Conservation (phyloP, 1,284 basidiomycete genomes). For the Cutaneotrichosporon daszewskae region DNA sequence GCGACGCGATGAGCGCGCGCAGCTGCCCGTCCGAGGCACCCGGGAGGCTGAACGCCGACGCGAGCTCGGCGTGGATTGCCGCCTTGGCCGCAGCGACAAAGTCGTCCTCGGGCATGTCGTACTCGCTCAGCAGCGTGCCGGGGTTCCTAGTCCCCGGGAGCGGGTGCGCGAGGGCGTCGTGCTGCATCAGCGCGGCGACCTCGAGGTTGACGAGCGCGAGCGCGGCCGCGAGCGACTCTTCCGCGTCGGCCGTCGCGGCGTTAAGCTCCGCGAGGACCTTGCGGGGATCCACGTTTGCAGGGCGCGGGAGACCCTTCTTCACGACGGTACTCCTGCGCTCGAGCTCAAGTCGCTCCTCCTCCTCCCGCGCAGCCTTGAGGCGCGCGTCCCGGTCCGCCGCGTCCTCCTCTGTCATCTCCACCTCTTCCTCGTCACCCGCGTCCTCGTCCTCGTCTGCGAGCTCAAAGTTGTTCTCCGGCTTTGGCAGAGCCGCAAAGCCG, state of each 20-base stretch:
- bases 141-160: conserved; percentile 75
- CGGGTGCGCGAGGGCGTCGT: conserved; percentile 84
- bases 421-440: conserved; percentile 49
- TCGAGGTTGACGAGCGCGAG: conserved; percentile 71
- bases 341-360: conserved; percentile 69
- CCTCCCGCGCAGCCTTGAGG: conserved; percentile 62
- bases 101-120: conserved; percentile 72
- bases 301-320: conserved; percentile 77
- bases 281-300: conserved; percentile 70
- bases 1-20: conserved; percentile 61
- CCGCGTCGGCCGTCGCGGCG: conserved; percentile 51
- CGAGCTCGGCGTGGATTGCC: conserved; percentile 74
- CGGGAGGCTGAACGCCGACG: conserved; percentile 72
- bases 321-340: conserved; percentile 77
- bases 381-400: conserved; percentile 86
- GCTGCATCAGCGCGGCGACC: conserved; percentile 70
- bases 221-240: conserved; percentile 52
- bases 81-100: conserved; percentile 66
- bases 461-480: conserved; percentile 97
- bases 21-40: conserved; percentile 73
- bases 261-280: conserved; percentile 51
- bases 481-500: conserved; percentile 78
- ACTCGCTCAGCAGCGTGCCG: conserved; percentile 65
- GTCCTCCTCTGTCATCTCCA: conserved; percentile 65
- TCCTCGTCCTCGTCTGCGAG: conserved; percentile 78